Percentiles rank a stretch among this genome's conserved stretches.
Evolutionary conservation across 768 basidiomycete genomes (phyloP).

Genomic region (Boletus reticuloceps): DNA sequence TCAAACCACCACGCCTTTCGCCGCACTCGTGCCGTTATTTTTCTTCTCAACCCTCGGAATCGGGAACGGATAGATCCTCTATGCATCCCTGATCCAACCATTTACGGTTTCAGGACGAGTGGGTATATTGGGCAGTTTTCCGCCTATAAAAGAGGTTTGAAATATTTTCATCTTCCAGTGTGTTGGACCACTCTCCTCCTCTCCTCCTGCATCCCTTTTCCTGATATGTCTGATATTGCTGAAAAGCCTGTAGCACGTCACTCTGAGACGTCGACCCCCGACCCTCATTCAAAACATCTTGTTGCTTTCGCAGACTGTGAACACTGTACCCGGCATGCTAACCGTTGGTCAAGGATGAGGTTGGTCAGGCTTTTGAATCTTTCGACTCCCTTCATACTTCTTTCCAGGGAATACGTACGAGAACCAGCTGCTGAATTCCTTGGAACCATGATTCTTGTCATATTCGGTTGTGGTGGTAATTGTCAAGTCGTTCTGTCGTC

Average conservation of each 20-base stretch:
- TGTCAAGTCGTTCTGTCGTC: constrained; percentile 56
- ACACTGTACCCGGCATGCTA: constrained; percentile 42
- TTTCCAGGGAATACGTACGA: constrained; percentile 41
- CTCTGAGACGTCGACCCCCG: constrained; percentile 20
- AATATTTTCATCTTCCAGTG: background rate
- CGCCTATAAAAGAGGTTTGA: constrained; percentile 23
- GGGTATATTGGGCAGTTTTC: background rate
- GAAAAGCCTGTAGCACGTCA: constrained; percentile 16
- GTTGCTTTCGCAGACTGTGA: constrained; percentile 29
- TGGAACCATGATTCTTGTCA: constrained; percentile 54
- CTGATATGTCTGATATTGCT: constrained; percentile 20
- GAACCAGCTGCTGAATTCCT: constrained; percentile 67
- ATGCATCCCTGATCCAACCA: background rate
- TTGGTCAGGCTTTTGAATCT: constrained; percentile 20
- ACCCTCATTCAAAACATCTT: background rate
- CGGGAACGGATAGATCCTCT: background rate
- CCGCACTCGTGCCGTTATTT: background rate
- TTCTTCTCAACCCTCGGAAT: constrained; percentile 3
- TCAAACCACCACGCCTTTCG: background rate
- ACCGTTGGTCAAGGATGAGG: constrained; percentile 57
- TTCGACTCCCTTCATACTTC: constrained; percentile 1
- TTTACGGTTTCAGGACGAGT: constrained; percentile 3
- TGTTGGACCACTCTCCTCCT: background rate
- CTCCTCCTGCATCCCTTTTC: constrained; percentile 1
- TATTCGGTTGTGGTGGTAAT: constrained; percentile 57